Evolutionary conservation across 495 filamentous ascomycete genomes (phyloP).

Genomic region (Daldinia loculata): DNA sequence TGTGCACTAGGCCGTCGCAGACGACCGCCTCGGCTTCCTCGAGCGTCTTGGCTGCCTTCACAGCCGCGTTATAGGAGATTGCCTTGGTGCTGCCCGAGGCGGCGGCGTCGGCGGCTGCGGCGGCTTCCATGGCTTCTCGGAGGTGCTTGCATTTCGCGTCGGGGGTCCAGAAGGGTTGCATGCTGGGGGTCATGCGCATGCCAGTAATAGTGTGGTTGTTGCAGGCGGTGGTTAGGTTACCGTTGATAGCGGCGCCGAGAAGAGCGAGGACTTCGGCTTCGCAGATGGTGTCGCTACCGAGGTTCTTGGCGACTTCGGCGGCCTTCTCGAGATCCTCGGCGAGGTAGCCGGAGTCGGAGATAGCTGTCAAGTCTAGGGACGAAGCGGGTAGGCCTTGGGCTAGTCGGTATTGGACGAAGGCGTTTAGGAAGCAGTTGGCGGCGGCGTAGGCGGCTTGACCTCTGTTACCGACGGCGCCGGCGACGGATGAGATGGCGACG

Average conservation of each 20-base stretch:
- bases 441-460: conserved; percentile 72
- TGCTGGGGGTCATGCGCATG: conserved; percentile 56
- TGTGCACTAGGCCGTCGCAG: conserved; percentile 56
- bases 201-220: conserved; percentile 62
- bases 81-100: conserved; percentile 36
- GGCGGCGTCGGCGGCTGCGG: conserved; percentile 49
- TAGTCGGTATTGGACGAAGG: conserved; percentile 58
- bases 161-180: conserved; percentile 59
- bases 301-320: conserved; percentile 57
- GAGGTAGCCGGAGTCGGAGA: conserved; percentile 66
- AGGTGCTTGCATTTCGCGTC: conserved; percentile 63
- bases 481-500: conserved; percentile 68
- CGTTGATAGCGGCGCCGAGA: conserved; percentile 57
- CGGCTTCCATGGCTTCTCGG: conserved; percentile 56
- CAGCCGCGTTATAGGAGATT: conserved; percentile 52
- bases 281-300: conserved; percentile 61
- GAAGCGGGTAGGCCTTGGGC: conserved; percentile 57
- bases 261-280: conserved; percentile 61
- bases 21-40: conserved; percentile 58
- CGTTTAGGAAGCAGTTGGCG: conserved; percentile 69
- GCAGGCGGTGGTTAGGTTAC: conserved; percentile 49
- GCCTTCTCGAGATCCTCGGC: conserved; percentile 57
- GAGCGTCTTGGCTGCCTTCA: conserved; percentile 52
- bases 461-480: conserved; percentile 66
- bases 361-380: conserved; percentile 64